Percentiles rank a stretch among this genome's conserved stretches.
phyloP scores from a whole-genome alignment of 1,139 yeast species.

The Hemisphaericaspora lyxosophila region DNA sequence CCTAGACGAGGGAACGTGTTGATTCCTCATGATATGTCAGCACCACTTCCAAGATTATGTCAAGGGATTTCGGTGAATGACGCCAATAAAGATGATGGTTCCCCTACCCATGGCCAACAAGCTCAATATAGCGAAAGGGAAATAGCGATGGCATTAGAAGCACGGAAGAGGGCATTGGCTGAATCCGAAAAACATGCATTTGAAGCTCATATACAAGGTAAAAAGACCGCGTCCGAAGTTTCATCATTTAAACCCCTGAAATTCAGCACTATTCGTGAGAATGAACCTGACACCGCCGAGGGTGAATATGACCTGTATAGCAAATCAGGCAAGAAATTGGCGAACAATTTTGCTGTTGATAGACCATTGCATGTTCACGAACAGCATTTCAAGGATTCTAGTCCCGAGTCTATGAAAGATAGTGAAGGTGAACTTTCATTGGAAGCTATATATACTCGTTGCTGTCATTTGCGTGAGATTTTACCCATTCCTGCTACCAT shows the following conservation, averaged over 20 bases:
- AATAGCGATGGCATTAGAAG: constrained; percentile 54
- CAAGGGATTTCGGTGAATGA: constrained; percentile 57
- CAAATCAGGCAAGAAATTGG: constrained; percentile 7
- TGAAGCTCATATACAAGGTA: constrained; percentile 72
- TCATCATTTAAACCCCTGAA: constrained; percentile 30
- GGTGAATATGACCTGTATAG: constrained; percentile 15
- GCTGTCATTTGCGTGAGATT: constrained; percentile 90
- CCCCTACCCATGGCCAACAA: constrained; percentile 8
- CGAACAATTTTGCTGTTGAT: constrained; percentile 34
- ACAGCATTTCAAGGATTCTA: constrained; percentile 49
- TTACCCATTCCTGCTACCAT: constrained; percentile 90
- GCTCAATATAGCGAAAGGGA: constrained; percentile 51
- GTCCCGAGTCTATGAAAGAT: constrained; percentile 17
- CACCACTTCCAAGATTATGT: constrained; percentile 62
- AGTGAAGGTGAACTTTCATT: constrained; percentile 39
- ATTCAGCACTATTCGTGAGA: constrained; percentile 7
- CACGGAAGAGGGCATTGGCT: constrained; percentile 51
- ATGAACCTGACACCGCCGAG: constrained; percentile 17
- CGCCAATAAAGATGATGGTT: constrained; percentile 15
- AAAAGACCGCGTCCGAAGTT: constrained; percentile 66
- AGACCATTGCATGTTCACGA: constrained; percentile 73
- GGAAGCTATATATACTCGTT: constrained; percentile 80
- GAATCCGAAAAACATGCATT: constrained; percentile 73
- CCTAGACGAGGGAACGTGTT: constrained; percentile 81
- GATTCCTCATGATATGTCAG: constrained; percentile 67